phyloP scores from a whole-genome alignment of 2,329 filamentous ascomycete species.

The Tolypocladium sp. region DNA sequence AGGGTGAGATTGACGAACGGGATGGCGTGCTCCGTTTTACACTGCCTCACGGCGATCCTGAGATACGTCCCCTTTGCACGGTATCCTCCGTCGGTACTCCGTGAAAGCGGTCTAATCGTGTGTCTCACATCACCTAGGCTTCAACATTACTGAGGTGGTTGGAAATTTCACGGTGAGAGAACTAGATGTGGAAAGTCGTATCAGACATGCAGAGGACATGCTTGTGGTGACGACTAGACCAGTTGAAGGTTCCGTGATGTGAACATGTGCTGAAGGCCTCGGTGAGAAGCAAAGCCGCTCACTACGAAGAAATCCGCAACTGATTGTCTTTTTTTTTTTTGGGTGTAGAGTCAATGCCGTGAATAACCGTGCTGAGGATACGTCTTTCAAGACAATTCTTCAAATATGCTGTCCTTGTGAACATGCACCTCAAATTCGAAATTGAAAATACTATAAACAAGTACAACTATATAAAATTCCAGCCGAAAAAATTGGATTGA shows the following conservation, averaged over 20 bases:
- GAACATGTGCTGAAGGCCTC: not conserved
- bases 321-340: not conserved
- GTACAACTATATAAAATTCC: too few relatives aligned
- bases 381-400: not conserved
- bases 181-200: not conserved
- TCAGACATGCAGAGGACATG: not conserved
- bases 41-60: not conserved
- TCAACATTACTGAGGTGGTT: not conserved
- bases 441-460: too few relatives aligned
- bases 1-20: not conserved
- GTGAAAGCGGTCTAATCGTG: not conserved
- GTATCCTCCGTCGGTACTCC: not conserved
- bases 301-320: too few relatives aligned
- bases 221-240: not conserved
- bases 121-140: not conserved
- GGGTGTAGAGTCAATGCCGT: not conserved
- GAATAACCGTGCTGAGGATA: not conserved
- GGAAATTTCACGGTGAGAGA: not conserved
- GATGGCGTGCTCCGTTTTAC: constrained; percentile 2
- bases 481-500: too few relatives aligned
- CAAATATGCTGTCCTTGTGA: too few relatives aligned
- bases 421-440: too few relatives aligned
- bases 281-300: not conserved
- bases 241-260: not conserved
- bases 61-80: not conserved